These are phyloP conservation scores for Arthromyces matolae DNA, from an alignment of 768 basidiomycete genomes.

Conservation along the genomic window DNA sequence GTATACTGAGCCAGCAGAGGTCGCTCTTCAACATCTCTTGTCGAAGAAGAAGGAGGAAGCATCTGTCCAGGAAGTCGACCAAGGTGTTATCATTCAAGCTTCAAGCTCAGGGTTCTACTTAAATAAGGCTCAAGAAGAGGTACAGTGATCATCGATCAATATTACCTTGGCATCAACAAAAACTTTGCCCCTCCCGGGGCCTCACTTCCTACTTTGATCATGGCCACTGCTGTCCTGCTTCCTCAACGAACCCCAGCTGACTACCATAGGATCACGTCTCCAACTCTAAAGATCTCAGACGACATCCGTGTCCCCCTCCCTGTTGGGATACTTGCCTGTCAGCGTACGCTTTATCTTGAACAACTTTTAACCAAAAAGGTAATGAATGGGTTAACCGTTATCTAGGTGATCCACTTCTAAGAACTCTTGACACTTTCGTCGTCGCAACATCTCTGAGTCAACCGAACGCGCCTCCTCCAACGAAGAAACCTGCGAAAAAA, in stretches of 20 bases:
- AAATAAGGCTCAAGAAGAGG: no score
- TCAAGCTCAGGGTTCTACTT: no score
- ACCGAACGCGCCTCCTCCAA: slow-evolving; percentile 32
- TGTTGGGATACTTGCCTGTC: slow-evolving; percentile 76
- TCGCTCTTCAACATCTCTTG: slow-evolving; percentile 12
- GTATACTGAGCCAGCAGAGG: slow-evolving; percentile 13
- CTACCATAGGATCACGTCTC: slow-evolving; percentile 65
- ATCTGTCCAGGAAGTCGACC: no score
- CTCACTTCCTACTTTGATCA: slow-evolving; percentile 3
- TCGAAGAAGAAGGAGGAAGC: no score
- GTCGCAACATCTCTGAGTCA: slow-evolving; percentile 47
- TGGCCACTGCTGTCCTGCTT: slow-evolving; percentile 40
- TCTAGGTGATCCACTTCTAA: slow-evolving; percentile 67
- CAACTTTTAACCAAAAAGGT: slow-evolving; percentile 1
- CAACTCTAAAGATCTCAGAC: slow-evolving; percentile 51
- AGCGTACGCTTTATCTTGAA: slow-evolving; percentile 48
- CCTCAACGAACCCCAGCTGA: slow-evolving; percentile 45
- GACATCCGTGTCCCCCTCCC: slow-evolving; percentile 52
- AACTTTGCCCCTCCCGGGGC: no score
- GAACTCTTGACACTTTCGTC: slow-evolving; percentile 53
- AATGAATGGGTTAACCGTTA: slow-evolving; percentile 5
- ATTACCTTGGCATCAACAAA: no score
- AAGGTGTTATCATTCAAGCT: no score
- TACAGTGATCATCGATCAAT: no score
- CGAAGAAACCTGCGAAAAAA: slow-evolving; percentile 54